Percentiles rank a stretch among this genome's conserved stretches.
These are phyloP conservation scores for Diaporthe vaccinii DNA, from an alignment of 2,329 filamentous ascomycete genomes.

Conservation along the genomic window DNA sequence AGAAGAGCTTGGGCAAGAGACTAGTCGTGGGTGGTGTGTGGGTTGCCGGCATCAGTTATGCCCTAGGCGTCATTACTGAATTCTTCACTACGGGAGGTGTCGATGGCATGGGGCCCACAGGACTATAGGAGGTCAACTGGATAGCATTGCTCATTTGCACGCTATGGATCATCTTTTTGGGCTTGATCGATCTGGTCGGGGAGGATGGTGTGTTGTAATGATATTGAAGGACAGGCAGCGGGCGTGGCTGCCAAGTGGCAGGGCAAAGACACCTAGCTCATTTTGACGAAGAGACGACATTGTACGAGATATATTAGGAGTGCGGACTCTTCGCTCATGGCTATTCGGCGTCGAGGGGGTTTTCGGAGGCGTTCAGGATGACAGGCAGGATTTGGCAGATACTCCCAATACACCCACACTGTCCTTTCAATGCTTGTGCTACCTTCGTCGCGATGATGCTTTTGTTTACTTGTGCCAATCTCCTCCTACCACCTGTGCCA, in stretches of 20 bases:
- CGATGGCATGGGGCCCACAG: constrained; percentile 55
- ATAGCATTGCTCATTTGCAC: neutral
- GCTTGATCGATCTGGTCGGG: neutral
- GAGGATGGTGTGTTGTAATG: neutral
- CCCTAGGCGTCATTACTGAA: constrained; percentile 70
- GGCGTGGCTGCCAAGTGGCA: neutral
- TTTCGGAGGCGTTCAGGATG: constrained; percentile 6
- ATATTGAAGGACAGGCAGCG: neutral
- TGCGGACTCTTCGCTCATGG: constrained; percentile 20
- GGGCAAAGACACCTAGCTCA: neutral
- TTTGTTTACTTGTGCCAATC: neutral
- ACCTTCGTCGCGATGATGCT: neutral
- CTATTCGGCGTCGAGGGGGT: neutral
- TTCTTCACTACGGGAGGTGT: constrained; percentile 65
- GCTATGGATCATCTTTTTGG: neutral
- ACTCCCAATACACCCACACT: constrained; percentile 36
- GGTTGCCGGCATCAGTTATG: constrained; percentile 69
- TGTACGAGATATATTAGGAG: neutral
- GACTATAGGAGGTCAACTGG: constrained; percentile 10
- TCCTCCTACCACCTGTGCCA: neutral
- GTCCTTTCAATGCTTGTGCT: neutral
- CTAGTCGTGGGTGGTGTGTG: constrained; percentile 67
- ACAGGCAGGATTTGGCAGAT: constrained; percentile 4
- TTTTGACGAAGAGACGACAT: constrained; percentile 14
- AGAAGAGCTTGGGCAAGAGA: constrained; percentile 60